phyloP scores from a whole-genome alignment of 306 rosid genomes.

The Senna siamea region DNA sequence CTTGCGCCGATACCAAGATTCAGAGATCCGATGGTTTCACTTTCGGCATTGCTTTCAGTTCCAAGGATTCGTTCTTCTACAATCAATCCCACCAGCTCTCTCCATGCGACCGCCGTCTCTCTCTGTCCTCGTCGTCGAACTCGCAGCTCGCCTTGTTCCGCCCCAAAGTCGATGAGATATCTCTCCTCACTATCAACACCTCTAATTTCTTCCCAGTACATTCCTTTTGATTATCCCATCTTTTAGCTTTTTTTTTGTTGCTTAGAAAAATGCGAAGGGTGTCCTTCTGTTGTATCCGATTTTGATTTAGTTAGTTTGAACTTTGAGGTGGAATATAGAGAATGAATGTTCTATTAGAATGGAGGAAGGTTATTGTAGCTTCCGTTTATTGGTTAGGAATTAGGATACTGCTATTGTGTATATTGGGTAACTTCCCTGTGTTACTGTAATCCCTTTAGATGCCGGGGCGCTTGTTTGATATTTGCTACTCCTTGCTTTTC shows the following conservation, averaged over 20 bases:
- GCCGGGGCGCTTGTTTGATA: slow-evolving; percentile 5
- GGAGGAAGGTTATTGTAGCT: not conserved
- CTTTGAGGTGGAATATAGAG: slow-evolving; percentile 22
- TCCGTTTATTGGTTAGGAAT: slow-evolving; percentile 2
- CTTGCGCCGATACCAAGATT: slow-evolving; percentile 68
- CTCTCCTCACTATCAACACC: slow-evolving; percentile 70
- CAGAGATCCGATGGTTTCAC: slow-evolving; percentile 78
- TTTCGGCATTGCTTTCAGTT: slow-evolving; percentile 68
- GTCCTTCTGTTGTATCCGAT: not conserved
- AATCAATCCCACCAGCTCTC: slow-evolving; percentile 67
- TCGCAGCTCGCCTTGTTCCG: slow-evolving; percentile 67
- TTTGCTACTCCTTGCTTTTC: not conserved
- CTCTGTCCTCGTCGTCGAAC: slow-evolving; percentile 56
- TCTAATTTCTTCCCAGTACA: slow-evolving; percentile 63
- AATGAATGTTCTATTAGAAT: not conserved
- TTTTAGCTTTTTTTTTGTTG: not conserved
- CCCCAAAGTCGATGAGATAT: slow-evolving; percentile 76
- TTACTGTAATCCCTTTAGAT: slow-evolving; percentile 12
- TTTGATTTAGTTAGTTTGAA: not conserved
- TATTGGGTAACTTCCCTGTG: slow-evolving; percentile 1
- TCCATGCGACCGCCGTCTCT: slow-evolving; percentile 73
- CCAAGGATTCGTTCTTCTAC: slow-evolving; percentile 52
- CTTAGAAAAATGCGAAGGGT: too few species aligned
- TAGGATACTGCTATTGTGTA: not conserved
- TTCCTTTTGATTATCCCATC: not conserved